phyloP scores from a whole-genome alignment of 768 basidiomycete genomes.

The Daedaleopsis sinensis region DNA sequence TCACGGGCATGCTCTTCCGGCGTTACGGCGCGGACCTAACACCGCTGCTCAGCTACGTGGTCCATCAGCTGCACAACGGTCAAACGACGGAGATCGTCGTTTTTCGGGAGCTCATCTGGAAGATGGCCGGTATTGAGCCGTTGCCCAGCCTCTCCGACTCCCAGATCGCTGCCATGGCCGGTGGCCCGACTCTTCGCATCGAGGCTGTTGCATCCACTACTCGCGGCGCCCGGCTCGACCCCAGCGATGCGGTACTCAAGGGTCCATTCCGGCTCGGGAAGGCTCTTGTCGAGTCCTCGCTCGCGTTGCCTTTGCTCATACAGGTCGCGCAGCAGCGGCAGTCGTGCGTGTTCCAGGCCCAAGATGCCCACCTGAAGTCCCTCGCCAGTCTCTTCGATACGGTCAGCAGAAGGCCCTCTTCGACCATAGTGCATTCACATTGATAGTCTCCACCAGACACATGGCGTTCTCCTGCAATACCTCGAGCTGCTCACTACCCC shows the following conservation, averaged over 20 bases:
- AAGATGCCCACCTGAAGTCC: constrained; percentile 81
- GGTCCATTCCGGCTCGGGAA: constrained; percentile 71
- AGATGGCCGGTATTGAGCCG: constrained; percentile 94
- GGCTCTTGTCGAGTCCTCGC: constrained; percentile 63
- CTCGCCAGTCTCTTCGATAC: constrained; percentile 87
- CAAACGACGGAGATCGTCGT: constrained; percentile 90
- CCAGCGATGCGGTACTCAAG: constrained; percentile 62
- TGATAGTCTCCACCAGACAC: constrained; percentile 56
- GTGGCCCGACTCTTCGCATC: constrained; percentile 82
- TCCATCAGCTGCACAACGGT: constrained; percentile 84
- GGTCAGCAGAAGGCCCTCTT: constrained; percentile 49
- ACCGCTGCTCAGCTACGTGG: constrained; percentile 86
- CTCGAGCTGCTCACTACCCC: constrained; percentile 83
- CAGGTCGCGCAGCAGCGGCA: constrained; percentile 92
- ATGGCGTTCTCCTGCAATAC: constrained; percentile 91
- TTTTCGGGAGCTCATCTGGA: constrained; percentile 89
- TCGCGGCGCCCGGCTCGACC: constrained; percentile 75
- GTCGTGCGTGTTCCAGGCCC: constrained; percentile 74
- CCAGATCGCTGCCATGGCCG: constrained; percentile 89
- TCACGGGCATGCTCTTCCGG: constrained; percentile 90
- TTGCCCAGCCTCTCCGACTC: constrained; percentile 86
- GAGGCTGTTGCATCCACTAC: constrained; percentile 85
- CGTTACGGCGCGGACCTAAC: constrained; percentile 84
- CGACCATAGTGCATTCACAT: constrained; percentile 17
- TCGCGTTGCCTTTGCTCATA: constrained; percentile 89